Evolutionary conservation across 2,329 filamentous ascomycete genomes (phyloP).

Genomic region (Amauroascus verrucosus): DNA sequence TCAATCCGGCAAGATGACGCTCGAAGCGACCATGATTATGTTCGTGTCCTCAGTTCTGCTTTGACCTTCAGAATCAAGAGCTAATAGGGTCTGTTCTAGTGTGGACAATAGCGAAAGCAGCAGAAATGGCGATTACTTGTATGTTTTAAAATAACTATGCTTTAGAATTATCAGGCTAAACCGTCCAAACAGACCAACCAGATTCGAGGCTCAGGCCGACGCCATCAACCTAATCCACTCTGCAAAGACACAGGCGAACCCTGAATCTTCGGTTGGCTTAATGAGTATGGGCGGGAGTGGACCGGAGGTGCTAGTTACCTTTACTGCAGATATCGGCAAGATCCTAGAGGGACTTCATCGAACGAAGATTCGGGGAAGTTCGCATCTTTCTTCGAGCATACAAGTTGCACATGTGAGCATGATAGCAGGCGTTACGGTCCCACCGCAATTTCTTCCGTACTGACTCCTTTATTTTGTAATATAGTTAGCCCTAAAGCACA

Average conservation of each 20-base stretch:
- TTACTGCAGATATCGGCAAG: conserved; percentile 93
- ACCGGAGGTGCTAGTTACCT: conserved; percentile 92
- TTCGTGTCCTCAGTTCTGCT: conserved; percentile 22
- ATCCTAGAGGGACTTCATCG: conserved; percentile 84
- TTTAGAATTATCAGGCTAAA: conserved; percentile 13
- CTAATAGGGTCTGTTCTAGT: conserved; percentile 34
- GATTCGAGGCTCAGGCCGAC: conserved; percentile 93
- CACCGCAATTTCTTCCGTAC: neutral
- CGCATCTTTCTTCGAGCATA: conserved; percentile 84
- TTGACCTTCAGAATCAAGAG: conserved; percentile 6
- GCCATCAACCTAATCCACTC: conserved; percentile 92
- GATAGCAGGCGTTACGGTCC: neutral
- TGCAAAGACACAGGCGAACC: conserved; percentile 87
- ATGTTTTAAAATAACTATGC: conserved; percentile 20
- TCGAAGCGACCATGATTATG: conserved; percentile 99
- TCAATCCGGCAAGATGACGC: conserved; percentile 62
- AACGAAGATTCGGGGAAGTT: conserved; percentile 84
- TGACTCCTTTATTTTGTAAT: conserved; percentile 9
- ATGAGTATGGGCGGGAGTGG: conserved; percentile 99
- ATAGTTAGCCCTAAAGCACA: conserved; percentile 93
- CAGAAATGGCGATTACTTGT: conserved; percentile 84
- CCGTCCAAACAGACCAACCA: conserved; percentile 57
- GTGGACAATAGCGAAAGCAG: conserved; percentile 99
- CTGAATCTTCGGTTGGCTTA: conserved; percentile 90
- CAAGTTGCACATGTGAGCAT: conserved; percentile 79